phyloP scores from a whole-genome alignment of 2,329 filamentous ascomycete species.

The Fusarium zealandicum region DNA sequence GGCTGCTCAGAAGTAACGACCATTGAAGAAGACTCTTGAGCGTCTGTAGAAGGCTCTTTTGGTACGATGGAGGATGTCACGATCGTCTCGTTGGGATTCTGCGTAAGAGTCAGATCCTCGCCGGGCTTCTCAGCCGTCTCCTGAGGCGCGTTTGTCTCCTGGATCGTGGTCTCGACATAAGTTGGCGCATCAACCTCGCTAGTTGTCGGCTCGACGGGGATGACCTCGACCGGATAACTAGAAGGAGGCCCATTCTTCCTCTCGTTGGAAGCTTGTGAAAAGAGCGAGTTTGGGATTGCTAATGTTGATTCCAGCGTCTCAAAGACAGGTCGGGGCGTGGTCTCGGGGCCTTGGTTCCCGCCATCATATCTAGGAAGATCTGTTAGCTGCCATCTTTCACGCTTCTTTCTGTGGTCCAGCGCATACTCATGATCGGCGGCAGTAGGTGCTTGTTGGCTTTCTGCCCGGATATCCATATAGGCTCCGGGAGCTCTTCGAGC shows the following conservation, averaged over 20 bases:
- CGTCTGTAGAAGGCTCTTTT: constrained; percentile 16
- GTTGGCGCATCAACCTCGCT: constrained; percentile 3
- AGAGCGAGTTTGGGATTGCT: constrained; percentile 22
- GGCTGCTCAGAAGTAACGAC: constrained; percentile 4
- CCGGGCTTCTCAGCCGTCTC: constrained; percentile 19
- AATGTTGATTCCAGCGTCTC: constrained; percentile 36
- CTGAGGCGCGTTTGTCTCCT: constrained; percentile 5
- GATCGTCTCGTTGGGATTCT: constrained; percentile 22
- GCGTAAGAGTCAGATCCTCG: constrained; percentile 22
- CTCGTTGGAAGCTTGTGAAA: constrained; percentile 16
- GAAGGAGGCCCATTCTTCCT: constrained; percentile 16
- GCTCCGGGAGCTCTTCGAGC: constrained; percentile 30
- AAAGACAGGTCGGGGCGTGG: constrained; percentile 39
- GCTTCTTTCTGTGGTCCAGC: background rate
- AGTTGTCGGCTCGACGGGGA: constrained; percentile 23
- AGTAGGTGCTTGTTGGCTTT: constrained; percentile 21
- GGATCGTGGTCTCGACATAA: background rate
- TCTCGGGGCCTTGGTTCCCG: constrained; percentile 12
- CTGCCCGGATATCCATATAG: constrained; percentile 24
- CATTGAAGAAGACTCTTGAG: constrained; percentile 1
- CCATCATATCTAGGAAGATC: constrained; percentile 14
- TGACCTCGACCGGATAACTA: constrained; percentile 25
- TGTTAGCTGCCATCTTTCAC: constrained; percentile 16
- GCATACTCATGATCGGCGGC: constrained; percentile 34
- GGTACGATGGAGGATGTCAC: constrained; percentile 34